Conservation (phyloP, 208 protist species). For the Leishmania martiniquensis region DNA sequence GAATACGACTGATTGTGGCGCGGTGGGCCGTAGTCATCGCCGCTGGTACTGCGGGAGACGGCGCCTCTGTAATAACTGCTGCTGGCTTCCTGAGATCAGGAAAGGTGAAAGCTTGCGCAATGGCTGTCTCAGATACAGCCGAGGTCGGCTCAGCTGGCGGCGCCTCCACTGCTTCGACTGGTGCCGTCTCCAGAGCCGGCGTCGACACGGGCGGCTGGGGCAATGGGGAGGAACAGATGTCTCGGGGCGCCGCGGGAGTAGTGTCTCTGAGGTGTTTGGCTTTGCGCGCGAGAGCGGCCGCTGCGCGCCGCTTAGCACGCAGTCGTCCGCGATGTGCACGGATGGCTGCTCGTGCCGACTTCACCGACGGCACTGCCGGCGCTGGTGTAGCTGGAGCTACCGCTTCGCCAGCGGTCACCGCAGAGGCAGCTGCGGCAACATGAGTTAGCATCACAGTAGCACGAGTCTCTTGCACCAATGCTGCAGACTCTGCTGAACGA, state of each 20-base stretch:
- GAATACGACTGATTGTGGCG: slow-evolving; percentile 25
- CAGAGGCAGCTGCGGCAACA: neutral
- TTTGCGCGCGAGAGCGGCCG: slow-evolving; percentile 3
- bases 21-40: neutral
- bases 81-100: neutral
- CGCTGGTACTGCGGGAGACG: neutral
- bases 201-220: neutral
- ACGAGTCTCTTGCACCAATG: neutral
- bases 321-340: slow-evolving; percentile 2
- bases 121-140: neutral
- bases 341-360: neutral
- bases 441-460: neutral
- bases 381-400: neutral
- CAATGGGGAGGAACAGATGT: neutral
- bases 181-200: neutral
- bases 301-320: slow-evolving; percentile 3
- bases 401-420: neutral
- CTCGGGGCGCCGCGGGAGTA: neutral
- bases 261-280: neutral
- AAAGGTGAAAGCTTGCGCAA: neutral
- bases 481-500: neutral
- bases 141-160: neutral
- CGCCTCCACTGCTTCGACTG: neutral
- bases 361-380: neutral
- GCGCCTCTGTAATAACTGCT: neutral